Evolutionary conservation across 441 rosid species (phyloP), one percentile per base, ranked within the genome.

Genomic region (Arabidopsis lyrata): DNA sequence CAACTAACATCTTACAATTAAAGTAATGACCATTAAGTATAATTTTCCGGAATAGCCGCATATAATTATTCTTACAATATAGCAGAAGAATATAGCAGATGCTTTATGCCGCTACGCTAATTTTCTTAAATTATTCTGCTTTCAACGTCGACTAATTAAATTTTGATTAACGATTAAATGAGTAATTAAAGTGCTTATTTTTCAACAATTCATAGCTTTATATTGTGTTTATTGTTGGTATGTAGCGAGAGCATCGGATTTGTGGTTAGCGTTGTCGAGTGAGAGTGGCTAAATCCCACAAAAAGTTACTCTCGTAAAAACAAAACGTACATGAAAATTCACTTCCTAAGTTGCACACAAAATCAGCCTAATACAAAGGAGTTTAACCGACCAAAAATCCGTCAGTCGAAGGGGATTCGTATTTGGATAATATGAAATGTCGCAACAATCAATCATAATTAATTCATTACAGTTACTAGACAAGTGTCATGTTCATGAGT

Each of bases 41-140:
- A 55, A 31, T 7, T 55, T 55, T 20, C 69, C 38, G 56, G 48
- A 53, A 63, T 63, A 53, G 14, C 55, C 55, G 47, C 36, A 72
- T 58, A 35, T 47, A 27, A 27, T 24, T 62, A 7, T 63, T 13
- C 16, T 35, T 35, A 35, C 22, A 13, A 35, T 18, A 31, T 18
- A 70, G 44, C 11, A 44, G 2, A 35, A 39, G 1, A 39, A 47
- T 36, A 56, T 34, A 36, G 38, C 63, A 32, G 35, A 18, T 32
- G 14, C 16, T 63, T 39, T 6, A 62, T 22, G 34, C 32, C 24
- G 15, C 13, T 41, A 5, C 27, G 52, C 16, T 11, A 41, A 3
- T 52, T 62, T 61, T 27, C 41, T 52, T 52, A 41, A 42, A 24
- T 3, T 39, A 52, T 15, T 20, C 45, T 16, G 15, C 47, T 42